phyloP scores from a whole-genome alignment of 805 yeast species.

The Zygosaccharomyces lentus region DNA sequence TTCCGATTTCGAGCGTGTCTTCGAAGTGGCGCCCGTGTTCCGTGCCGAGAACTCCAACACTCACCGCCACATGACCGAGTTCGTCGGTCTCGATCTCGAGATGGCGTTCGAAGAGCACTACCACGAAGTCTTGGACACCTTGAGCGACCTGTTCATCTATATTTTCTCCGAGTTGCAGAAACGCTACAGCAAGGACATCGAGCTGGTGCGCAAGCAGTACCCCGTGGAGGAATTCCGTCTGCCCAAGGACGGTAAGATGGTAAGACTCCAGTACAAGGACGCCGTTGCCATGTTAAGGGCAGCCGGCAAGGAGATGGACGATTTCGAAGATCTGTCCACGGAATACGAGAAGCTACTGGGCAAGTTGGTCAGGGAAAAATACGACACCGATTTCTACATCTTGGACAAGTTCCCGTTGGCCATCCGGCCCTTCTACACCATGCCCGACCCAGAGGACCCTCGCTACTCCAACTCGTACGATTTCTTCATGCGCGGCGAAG shows the following conservation, averaged over 20 bases:
- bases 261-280: constrained; percentile 80
- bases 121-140: constrained; percentile 72
- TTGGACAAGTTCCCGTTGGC: constrained; percentile 97
- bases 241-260: constrained; percentile 93
- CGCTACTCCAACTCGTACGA: constrained; percentile 96
- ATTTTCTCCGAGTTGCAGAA: constrained; percentile 79
- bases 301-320: constrained; percentile 74
- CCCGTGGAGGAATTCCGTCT: constrained; percentile 97
- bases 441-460: constrained; percentile 94
- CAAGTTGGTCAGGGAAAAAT: constrained; percentile 83
- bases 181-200: constrained; percentile 81
- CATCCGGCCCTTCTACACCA: constrained; percentile 96
- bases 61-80: constrained; percentile 99
- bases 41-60: constrained; percentile 99
- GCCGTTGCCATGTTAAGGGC: constrained; percentile 84
- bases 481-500: constrained; percentile 99
- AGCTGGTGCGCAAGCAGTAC: constrained; percentile 84
- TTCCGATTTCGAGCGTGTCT: constrained; percentile 94
- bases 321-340: constrained; percentile 84
- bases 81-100: constrained; percentile 94
- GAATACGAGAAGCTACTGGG: constrained; percentile 95
- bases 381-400: constrained; percentile 96
- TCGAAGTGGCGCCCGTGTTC: constrained; percentile 96
- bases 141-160: constrained; percentile 75
- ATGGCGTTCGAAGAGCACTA: constrained; percentile 98